A percentile compares a stretch with the other conserved stretches of the same genome.
Conservation (phyloP, 2,329 filamentous ascomycete genomes). For the Diaporthe helianthi region DNA sequence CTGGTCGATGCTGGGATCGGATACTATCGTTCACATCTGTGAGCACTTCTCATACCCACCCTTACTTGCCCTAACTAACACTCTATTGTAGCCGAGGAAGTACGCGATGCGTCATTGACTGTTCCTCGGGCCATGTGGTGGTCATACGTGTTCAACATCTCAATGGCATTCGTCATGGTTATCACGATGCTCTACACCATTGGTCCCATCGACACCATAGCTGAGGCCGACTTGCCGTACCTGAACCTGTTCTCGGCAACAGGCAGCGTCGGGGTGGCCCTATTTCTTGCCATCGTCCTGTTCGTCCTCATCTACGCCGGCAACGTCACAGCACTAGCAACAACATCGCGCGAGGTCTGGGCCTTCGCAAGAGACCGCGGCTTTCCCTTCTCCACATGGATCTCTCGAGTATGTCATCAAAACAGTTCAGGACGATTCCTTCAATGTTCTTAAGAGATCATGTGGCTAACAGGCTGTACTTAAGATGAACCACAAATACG, state of each 20-base stretch:
- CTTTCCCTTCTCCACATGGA: constrained; percentile 31
- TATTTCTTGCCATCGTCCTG: constrained; percentile 29
- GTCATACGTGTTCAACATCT: constrained; percentile 27
- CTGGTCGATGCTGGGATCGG: constrained; percentile 33
- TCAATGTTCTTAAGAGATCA: fast-evolving
- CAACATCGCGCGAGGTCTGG: constrained; percentile 33
- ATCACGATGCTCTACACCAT: constrained; percentile 32
- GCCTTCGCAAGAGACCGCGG: constrained; percentile 31
- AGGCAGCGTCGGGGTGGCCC: constrained; percentile 7
- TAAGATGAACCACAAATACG: constrained; percentile 33
- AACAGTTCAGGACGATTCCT: fast-evolving
- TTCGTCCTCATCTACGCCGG: constrained; percentile 30
- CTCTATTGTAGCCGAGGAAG: constrained; percentile 9
- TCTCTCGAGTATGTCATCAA: constrained; percentile 15
- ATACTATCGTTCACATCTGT: constrained; percentile 33
- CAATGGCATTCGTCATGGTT: constrained; percentile 30
- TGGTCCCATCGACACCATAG: constrained; percentile 22
- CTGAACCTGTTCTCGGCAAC: constrained; percentile 32
- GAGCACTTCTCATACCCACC: neutral
- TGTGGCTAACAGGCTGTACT: neutral
- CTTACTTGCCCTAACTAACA: neutral
- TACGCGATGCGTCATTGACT: constrained; percentile 23
- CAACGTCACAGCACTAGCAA: constrained; percentile 29
- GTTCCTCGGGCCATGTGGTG: constrained; percentile 33
- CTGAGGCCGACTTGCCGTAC: constrained; percentile 31